These are phyloP conservation scores for Nigrospora oryzae DNA, from an alignment of 2,329 filamentous ascomycete species.

Conservation along the genomic window DNA sequence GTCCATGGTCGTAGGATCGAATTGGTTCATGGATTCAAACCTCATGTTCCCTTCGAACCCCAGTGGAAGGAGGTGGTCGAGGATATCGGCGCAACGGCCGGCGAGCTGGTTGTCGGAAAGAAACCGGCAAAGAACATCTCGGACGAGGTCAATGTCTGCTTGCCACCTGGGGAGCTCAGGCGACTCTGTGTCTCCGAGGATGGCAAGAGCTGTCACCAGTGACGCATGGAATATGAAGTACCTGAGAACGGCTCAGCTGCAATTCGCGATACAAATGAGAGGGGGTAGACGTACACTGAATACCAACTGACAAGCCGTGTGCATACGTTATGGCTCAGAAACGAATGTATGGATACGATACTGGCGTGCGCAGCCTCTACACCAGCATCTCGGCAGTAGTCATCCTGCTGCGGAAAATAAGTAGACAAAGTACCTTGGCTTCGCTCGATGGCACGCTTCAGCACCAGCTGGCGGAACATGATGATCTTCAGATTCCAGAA, in stretches of 20 bases:
- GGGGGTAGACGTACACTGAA: slow-evolving; percentile 14
- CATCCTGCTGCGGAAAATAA: slow-evolving; percentile 7
- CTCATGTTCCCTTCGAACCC: slow-evolving; percentile 3
- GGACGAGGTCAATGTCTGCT: slow-evolving; percentile 16
- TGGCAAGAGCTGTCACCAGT: slow-evolving; percentile 18
- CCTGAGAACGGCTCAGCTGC: slow-evolving; percentile 3
- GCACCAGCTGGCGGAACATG: slow-evolving; percentile 18
- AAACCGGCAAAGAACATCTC: slow-evolving; percentile 12
- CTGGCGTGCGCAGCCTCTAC: slow-evolving; percentile 17
- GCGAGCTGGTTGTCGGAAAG: slow-evolving; percentile 15
- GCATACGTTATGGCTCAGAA: slow-evolving; percentile 8
- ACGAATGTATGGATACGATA: slow-evolving; percentile 15
- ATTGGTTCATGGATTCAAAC: slow-evolving; percentile 5
- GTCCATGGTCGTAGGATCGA: slow-evolving; percentile 15
- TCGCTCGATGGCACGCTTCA: slow-evolving; percentile 14
- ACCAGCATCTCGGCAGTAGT: slow-evolving; percentile 12
- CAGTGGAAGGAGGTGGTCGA: slow-evolving; percentile 14
- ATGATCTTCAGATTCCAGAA: slow-evolving; percentile 23
- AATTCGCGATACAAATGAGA: neutral
- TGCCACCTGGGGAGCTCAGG: slow-evolving; percentile 16
- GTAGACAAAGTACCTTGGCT: slow-evolving; percentile 3
- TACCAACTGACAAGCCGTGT: slow-evolving; percentile 22
- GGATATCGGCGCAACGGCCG: slow-evolving; percentile 17
- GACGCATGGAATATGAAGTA: slow-evolving; percentile 23
- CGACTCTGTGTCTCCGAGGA: slow-evolving; percentile 16